Evolutionary conservation across 2,329 filamentous ascomycete species (phyloP).

Genomic region (Septoria petroselini): DNA sequence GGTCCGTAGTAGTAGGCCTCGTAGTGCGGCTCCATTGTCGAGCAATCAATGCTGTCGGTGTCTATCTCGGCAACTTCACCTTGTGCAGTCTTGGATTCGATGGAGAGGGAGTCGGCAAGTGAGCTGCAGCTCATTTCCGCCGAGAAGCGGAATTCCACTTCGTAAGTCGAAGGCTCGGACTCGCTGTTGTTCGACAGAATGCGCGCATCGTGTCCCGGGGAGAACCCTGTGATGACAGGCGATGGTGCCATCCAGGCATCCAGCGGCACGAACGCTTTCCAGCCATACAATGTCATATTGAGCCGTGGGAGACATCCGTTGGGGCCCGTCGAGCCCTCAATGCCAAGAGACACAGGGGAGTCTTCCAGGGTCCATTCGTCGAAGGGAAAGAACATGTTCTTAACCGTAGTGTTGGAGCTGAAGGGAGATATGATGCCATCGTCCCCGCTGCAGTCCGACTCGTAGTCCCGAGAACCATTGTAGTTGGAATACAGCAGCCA

Average conservation of each 20-base stretch:
- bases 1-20: conserved; percentile 49
- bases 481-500: conserved; percentile 55
- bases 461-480: conserved; percentile 51
- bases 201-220: conserved; percentile 60
- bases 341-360: conserved; percentile 47
- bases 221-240: conserved; percentile 59
- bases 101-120: conserved; percentile 49
- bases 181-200: conserved; percentile 49
- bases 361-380: conserved; percentile 53
- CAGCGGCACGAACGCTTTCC: conserved; percentile 58
- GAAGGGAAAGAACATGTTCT: conserved; percentile 62
- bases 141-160: conserved; percentile 58
- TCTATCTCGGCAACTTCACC: conserved; percentile 47
- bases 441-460: conserved; percentile 55
- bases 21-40: conserved; percentile 38
- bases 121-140: conserved; percentile 59
- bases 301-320: conserved; percentile 58
- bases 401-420: conserved; percentile 53
- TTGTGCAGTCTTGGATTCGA: conserved; percentile 54
- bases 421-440: conserved; percentile 58
- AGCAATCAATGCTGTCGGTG: conserved; percentile 47
- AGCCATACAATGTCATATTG: conserved; percentile 56
- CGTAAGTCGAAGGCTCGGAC: conserved; percentile 39
- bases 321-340: conserved; percentile 46
- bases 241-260: conserved; percentile 50